Evolutionary conservation across 768 basidiomycete genomes (phyloP), one percentile per base, ranked within the genome.

Genomic region (Flagelloscypha sp.): DNA sequence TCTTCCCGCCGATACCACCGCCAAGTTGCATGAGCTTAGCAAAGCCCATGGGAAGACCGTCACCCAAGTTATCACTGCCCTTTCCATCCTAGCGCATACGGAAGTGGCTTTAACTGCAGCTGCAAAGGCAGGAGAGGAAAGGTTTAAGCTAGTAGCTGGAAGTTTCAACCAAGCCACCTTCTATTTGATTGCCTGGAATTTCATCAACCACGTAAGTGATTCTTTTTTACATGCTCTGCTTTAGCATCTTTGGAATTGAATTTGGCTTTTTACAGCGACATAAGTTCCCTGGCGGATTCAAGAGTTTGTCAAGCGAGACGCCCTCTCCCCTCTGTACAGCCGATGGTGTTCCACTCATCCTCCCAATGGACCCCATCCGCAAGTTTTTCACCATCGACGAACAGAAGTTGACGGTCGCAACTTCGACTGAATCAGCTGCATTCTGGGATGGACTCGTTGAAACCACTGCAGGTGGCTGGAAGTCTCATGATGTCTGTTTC

Each of bases 1-100:
- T 9, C 17, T 28, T 15, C 4, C 24, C 9, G 7, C n/a, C 23
- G 35, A 36, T 13, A 23, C 33, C 10, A 36, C 35, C 7, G 35
- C 21, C 24, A 28, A 24, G 16, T 28, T 36, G 24, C 35, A 36
- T 17, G 25, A 13, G 22, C 24, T n/a, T 7, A 13, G 15, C 9
- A 36, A 36, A 21, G 28, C 17, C 9, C 21, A 32, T 27, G 25
- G 25, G 2, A 16, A 27, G 3, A 36, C 21, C 11, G 27, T 36
- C 8, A 36, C 35, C n/a, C 35, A 24, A 28, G 35, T 36, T 16
- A 23, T 36, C 16, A 36, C 21, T n/a, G 27, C 35, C 13, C 11
- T 36, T 4, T n/a, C 22, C 22, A 12, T 28, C 17, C 12, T 36
- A 8, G 35, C 27, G 24, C 24, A 27, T 4, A 17, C 25, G n/a